Percentiles rank a stretch among this genome's conserved stretches.
phyloP scores from a whole-genome alignment of 257 asterid genomes.

The Penstemon newberryi region DNA sequence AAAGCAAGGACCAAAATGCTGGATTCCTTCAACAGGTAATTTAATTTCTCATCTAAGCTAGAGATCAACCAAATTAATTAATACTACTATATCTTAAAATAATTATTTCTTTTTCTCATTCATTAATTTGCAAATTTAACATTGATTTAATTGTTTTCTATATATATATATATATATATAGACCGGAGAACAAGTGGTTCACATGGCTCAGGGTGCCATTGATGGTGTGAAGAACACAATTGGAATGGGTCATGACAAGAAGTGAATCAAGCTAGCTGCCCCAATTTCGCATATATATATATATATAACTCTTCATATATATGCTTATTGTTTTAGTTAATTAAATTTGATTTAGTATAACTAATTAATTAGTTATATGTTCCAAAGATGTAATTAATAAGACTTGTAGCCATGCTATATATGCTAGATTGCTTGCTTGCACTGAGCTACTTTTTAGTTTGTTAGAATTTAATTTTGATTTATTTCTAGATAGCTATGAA shows the following conservation, averaged over 20 bases:
- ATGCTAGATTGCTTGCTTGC: neutral
- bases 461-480: no score
- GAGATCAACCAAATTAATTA: neutral
- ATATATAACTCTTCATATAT: neutral
- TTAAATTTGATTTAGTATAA: neutral
- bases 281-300: neutral
- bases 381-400: slow-evolving; percentile 1
- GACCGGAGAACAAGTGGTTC: slow-evolving; percentile 59
- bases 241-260: slow-evolving; percentile 60
- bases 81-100: neutral
- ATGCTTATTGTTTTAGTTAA: neutral
- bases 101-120: neutral
- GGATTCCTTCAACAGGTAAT: slow-evolving; percentile 56
- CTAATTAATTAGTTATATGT: no score
- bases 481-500: neutral
- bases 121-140: neutral
- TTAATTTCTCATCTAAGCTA: neutral
- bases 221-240: slow-evolving; percentile 77
- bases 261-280: slow-evolving; percentile 31
- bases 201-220: slow-evolving; percentile 69
- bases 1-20: slow-evolving; percentile 44
- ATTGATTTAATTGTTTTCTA: neutral
- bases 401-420: neutral
- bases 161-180: slow-evolving; percentile 1
- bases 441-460: neutral